Evolutionary conservation across 495 filamentous ascomycete genomes (phyloP), one percentile per base, ranked within the genome.

Genomic region (Penicillium cosmopolitanum): DNA sequence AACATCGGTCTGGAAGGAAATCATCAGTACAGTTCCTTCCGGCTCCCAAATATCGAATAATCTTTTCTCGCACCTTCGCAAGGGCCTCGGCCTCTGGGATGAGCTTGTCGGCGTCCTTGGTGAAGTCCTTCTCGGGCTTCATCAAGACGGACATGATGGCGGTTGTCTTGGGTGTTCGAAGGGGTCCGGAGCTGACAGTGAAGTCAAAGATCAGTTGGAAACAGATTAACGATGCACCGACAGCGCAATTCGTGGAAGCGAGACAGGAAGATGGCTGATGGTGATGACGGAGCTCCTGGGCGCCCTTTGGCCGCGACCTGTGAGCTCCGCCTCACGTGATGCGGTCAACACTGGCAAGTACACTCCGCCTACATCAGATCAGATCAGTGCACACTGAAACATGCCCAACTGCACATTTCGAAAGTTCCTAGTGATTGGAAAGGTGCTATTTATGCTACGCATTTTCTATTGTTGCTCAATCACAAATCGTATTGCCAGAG

Each of bases 81-180:
- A 95, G 87, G 74, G 88, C 79, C 77, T 97, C 84, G 42, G 92
- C 91, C 72, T 96, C 92, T 55, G 91, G 89, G 71, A 98, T 84
- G 77, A 90, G 84, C 77, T 89, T 87, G 82, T 98, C 93, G 66
- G 89, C 90, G 74, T 96, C 91, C 79, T 94, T 95, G 69, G 89
- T 88, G 85, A 88, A 89, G 77, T 89, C 87, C 80, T 86, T 87
- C 68, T 89, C 87, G 58, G 87, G 80, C 77, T 88, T 89, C 72
- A 87, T 69, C 56, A 87, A 61, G 61, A 77, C 80, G 55, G 86
- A 82, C 86, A 89, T 89, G 67, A 67, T 75, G 71, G 72, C 74
- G 65, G 68, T 55, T 65, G 57, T 34, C 47, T 56, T 38, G 50
- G 23, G 15, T 33, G 31, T 58, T 23, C 46, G 46, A 48, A 12